phyloP scores from a whole-genome alignment of 371 early-diverging fungal species.

The Actinomortierella ambigua region DNA sequence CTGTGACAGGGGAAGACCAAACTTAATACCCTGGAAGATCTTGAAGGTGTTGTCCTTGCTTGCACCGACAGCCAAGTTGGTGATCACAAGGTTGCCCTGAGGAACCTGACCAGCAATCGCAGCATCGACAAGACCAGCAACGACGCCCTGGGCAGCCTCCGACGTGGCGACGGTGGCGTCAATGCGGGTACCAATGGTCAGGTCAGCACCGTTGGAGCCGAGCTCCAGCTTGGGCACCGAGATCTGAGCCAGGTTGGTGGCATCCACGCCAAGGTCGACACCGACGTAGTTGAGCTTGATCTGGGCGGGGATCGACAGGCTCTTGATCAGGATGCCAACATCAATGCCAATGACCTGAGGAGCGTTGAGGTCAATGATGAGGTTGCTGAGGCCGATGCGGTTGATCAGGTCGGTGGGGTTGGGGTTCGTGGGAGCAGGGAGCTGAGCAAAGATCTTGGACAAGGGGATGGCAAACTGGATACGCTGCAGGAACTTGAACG shows the following conservation, averaged over 20 bases:
- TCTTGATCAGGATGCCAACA: conserved; percentile 29
- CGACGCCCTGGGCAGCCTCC: conserved; percentile 15
- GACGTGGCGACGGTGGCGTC: conserved; percentile 24
- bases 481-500: conserved; percentile 37
- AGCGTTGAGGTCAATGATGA: conserved; percentile 30
- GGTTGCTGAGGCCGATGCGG: conserved; percentile 22
- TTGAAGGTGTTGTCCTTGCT: conserved; percentile 21
- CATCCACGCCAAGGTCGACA: conserved; percentile 27
- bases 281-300: conserved; percentile 47
- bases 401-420: conserved; percentile 16
- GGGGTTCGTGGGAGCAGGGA: too few relatives aligned
- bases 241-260: conserved; percentile 33
- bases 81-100: conserved; percentile 22
- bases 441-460: conserved; percentile 12
- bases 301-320: conserved; percentile 34
- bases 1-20: neutral
- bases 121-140: conserved; percentile 20
- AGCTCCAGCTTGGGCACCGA: conserved; percentile 29
- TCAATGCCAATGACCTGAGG: conserved; percentile 44
- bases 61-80: conserved; percentile 28
- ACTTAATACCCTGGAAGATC: conserved; percentile 22
- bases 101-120: conserved; percentile 22
- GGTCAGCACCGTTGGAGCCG: conserved; percentile 19
- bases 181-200: conserved; percentile 30
- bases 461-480: conserved; percentile 37